Base-by-base conservation (phyloP, 176 grass and related monocot genomes). In the Bolboschoenus planiculmis region DNA sequence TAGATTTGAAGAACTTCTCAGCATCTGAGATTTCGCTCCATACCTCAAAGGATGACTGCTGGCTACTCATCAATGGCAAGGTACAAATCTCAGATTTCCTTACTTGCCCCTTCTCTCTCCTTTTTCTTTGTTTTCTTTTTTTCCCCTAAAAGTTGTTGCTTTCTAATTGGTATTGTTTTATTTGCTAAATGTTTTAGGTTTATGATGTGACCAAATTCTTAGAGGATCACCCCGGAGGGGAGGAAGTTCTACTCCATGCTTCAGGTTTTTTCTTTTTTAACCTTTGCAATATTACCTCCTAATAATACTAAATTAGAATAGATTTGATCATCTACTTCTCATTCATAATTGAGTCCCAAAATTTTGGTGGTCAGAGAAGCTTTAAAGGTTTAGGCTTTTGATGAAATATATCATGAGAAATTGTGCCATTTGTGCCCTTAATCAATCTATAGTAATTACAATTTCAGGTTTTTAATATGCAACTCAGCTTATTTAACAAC, bases 201-300 rank as follows among this genome's bases (percentile, higher is more conserved):
- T 96, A 92, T 85, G 90, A 96, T 87, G 93, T 92, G 20, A 92
- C 93, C 90, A 89, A 79, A 47, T 96, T 96, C 88, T 39, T 96
- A 51, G 93, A 92, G 73, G 90, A 96, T 29, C 93, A 96, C 48
- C 88, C 90, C 20, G 88, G 93, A 21, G 93, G 93, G 78, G 93
- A 95, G 56, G 88, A 95, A 31, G 93, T 89, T 9, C 84, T 96
- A 15, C 84, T 92, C 48, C 90, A 96, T 58, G 90, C 83, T 66
- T 96, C 93, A 59, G 93, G 93, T 92, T 72, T 30, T 39, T 58
- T 36, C 7, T 71, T 60, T 31, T 61, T 4, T 18, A 62, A 29
- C 50, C n/a, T 50, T 81, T 70, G 31, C 30, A 55, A 14, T 44
- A 24, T 72, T 74, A 74, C 4, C 9, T 71, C 10, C 0, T 15